These are phyloP conservation scores for Polygonum maritimum DNA, from an alignment of 148 eudicot species.

Conservation along the genomic window DNA sequence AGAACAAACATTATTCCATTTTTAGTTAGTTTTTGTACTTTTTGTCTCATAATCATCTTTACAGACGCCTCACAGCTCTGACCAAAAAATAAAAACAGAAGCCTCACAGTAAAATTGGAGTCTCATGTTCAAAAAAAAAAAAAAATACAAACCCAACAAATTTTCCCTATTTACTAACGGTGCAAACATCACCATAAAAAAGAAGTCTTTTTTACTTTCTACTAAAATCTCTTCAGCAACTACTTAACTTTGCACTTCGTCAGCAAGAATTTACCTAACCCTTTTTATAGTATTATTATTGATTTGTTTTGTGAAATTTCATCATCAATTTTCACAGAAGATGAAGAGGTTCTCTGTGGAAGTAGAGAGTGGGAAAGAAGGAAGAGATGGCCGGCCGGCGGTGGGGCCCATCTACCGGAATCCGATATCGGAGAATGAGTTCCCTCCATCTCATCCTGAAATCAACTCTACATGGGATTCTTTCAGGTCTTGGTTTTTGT, in stretches of 20 bases:
- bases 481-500: constrained; percentile 40
- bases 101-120: neutral
- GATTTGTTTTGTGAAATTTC: neutral
- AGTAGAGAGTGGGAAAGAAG: constrained; percentile 61
- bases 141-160: neutral
- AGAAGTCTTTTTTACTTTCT: neutral
- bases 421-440: constrained; percentile 40
- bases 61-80: neutral
- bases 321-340: neutral
- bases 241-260: neutral
- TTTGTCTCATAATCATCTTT: neutral
- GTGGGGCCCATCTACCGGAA: constrained; percentile 77
- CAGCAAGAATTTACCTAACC: neutral
- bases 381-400: constrained; percentile 52
- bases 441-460: constrained; percentile 54
- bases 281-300: neutral
- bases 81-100: too few species aligned
- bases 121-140: neutral
- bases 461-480: constrained; percentile 73
- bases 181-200: neutral
- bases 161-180: too few species aligned
- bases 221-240: neutral
- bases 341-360: constrained; percentile 55
- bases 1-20: neutral
- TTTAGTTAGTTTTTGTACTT: neutral